phyloP scores from a whole-genome alignment of 2,329 filamentous ascomycete genomes.

The Basipetospora chlamydospora region DNA sequence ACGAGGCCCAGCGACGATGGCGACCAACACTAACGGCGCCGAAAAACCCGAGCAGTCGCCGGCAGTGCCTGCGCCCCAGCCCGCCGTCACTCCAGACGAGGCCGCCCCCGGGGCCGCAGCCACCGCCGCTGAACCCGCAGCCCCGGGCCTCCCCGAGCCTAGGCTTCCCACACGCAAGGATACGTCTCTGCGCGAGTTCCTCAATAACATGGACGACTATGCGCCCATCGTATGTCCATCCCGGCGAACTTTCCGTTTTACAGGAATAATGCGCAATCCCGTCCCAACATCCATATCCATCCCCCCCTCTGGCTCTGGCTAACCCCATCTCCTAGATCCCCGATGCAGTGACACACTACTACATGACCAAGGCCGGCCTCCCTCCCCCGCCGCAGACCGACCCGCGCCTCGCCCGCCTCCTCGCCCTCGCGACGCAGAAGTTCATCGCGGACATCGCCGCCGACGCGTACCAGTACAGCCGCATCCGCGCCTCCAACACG shows the following conservation, averaged over 20 bases:
- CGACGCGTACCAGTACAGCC: slow-evolving; percentile 94
- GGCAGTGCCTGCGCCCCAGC: neutral
- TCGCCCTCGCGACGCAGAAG: slow-evolving; percentile 96
- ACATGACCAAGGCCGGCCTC: slow-evolving; percentile 88
- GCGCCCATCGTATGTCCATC: slow-evolving; percentile 67
- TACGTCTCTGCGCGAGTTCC: slow-evolving; percentile 78
- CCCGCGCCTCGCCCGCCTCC: slow-evolving; percentile 75
- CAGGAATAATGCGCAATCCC: neutral
- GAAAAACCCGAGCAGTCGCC: slow-evolving; percentile 4
- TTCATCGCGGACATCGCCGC: slow-evolving; percentile 96
- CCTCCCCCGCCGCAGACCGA: slow-evolving; percentile 86
- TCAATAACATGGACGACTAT: slow-evolving; percentile 96
- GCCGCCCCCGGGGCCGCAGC: too few relatives aligned
- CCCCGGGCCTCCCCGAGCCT: slow-evolving; percentile 33
- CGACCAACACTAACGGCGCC: neutral
- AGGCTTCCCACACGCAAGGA: slow-evolving; percentile 75
- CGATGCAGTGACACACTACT: slow-evolving; percentile 94
- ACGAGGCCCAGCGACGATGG: too few relatives aligned
- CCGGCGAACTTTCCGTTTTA: neutral
- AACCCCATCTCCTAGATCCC: slow-evolving; percentile 54
- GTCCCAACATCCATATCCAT: too few relatives aligned
- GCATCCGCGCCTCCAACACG: slow-evolving; percentile 80
- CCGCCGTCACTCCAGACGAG: neutral
- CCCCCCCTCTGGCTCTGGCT: too few relatives aligned
- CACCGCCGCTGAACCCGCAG: too few relatives aligned